phyloP scores from a whole-genome alignment of 441 rosid genomes.

The Pelargonium myrrhifolium region DNA sequence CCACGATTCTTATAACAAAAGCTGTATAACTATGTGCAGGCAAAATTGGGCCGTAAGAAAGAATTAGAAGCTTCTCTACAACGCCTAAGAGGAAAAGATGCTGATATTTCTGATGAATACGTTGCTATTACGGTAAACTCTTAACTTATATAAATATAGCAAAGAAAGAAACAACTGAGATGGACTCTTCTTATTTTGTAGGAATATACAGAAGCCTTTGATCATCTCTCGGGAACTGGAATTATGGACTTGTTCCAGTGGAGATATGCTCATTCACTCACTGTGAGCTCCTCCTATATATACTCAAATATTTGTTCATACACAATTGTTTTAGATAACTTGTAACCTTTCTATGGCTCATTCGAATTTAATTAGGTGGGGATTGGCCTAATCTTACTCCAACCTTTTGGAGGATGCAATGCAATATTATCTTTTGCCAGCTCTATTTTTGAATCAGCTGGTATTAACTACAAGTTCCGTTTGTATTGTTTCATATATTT shows the following conservation, averaged over 20 bases:
- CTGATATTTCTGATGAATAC: constrained; percentile 29
- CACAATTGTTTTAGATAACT: constrained; percentile 1
- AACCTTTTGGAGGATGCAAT: constrained; percentile 19
- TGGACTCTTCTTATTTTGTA: constrained; percentile 5
- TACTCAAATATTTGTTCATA: background rate
- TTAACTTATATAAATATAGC: background rate
- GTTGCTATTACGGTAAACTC: constrained; percentile 26
- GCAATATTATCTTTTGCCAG: constrained; percentile 15
- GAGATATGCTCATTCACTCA: constrained; percentile 31
- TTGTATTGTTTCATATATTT: background rate
- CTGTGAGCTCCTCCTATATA: constrained; percentile 28
- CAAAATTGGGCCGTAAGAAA: constrained; percentile 26
- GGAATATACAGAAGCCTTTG: constrained; percentile 24
- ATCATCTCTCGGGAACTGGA: constrained; percentile 25
- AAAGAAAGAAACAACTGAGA: background rate
- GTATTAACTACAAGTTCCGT: background rate
- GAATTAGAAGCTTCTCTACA: constrained; percentile 30
- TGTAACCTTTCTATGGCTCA: background rate
- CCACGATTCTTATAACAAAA: too few relatives aligned
- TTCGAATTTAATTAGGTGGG: constrained; percentile 17
- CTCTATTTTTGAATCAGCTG: constrained; percentile 19
- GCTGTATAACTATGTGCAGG: constrained; percentile 19
- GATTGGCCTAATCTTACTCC: constrained; percentile 18
- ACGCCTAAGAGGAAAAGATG: constrained; percentile 27
- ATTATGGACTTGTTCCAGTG: constrained; percentile 39